These are phyloP conservation scores for Pseudonitzschia pungens DNA, from an alignment of 108 stramenopile genomes.

Conservation along the genomic window DNA sequence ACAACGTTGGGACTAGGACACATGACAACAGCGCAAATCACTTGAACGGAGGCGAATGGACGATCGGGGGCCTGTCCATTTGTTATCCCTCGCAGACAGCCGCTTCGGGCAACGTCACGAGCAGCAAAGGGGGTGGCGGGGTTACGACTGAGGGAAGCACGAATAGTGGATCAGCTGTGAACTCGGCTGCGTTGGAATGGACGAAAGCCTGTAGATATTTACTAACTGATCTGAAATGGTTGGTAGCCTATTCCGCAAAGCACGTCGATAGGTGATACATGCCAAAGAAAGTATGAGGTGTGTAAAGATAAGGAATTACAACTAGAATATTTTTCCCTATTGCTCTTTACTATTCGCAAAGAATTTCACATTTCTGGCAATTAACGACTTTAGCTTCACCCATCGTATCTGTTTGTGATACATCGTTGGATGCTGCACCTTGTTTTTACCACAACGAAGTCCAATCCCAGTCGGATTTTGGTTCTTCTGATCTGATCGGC, in stretches of 20 bases:
- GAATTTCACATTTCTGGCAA: too few relatives aligned
- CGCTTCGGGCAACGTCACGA: neutral
- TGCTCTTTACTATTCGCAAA: too few relatives aligned
- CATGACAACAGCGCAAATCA: neutral
- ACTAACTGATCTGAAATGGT: constrained; percentile 73
- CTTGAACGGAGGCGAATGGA: constrained; percentile 13
- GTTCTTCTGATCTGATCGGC: constrained; percentile 21
- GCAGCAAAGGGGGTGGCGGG: neutral
- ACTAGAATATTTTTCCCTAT: too few relatives aligned
- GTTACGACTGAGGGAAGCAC: neutral
- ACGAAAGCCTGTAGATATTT: constrained; percentile 79
- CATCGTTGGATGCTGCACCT: neutral
- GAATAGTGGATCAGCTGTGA: constrained; percentile 10
- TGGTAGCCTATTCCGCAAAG: constrained; percentile 36
- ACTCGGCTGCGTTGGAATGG: constrained; percentile 56
- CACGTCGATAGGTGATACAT: constrained; percentile 22
- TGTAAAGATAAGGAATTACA: neutral
- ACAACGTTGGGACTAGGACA: constrained; percentile 9
- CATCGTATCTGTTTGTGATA: too few relatives aligned
- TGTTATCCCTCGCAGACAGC: constrained; percentile 32
- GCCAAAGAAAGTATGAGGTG: too few relatives aligned
- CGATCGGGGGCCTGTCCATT: constrained; percentile 61
- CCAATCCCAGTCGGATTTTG: constrained; percentile 32
- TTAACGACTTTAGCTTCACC: too few relatives aligned
- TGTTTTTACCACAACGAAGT: constrained; percentile 22